A percentile compares a stretch with the other conserved stretches of the same genome.
Conservation (phyloP, 2,329 filamentous ascomycete species). For the Hymenoscyphus occultus region DNA sequence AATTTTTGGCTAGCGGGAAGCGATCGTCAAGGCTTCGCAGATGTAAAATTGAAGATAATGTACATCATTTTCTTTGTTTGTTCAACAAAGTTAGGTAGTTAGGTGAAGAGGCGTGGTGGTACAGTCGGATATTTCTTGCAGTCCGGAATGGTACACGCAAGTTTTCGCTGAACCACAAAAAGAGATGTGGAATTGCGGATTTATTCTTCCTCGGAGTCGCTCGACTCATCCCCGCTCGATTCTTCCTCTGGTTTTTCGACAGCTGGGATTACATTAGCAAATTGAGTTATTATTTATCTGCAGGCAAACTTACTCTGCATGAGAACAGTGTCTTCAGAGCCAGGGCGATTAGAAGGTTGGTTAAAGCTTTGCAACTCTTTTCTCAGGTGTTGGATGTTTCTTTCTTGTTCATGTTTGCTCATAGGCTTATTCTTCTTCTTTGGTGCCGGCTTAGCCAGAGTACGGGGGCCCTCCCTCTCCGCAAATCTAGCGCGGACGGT, state of each 20-base stretch:
- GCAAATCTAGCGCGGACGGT: constrained; percentile 23
- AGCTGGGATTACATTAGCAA: constrained; percentile 25
- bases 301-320: constrained; percentile 32
- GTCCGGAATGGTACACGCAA: background rate
- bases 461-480: constrained; percentile 34
- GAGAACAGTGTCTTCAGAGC: constrained; percentile 41
- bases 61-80: constrained; percentile 9
- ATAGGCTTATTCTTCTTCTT: constrained; percentile 70
- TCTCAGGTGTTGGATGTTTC: constrained; percentile 61
- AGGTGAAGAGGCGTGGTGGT: constrained; percentile 8
- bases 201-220: constrained; percentile 50
- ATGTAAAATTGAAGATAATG: constrained; percentile 11
- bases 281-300: background rate
- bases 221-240: constrained; percentile 52
- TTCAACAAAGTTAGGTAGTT: constrained; percentile 1
- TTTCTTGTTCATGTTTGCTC: constrained; percentile 69
- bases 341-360: constrained; percentile 26
- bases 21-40: background rate
- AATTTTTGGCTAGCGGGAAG: background rate
- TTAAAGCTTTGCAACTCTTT: constrained; percentile 52
- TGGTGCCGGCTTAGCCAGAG: constrained; percentile 35
- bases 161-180: background rate
- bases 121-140: constrained; percentile 10
- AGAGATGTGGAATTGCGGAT: constrained; percentile 5
- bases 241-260: constrained; percentile 39